Percentiles rank a stretch among this genome's conserved stretches.
Conservation (phyloP, 1,139 yeast genomes). For the Magnusiomyces tetraspermus region DNA sequence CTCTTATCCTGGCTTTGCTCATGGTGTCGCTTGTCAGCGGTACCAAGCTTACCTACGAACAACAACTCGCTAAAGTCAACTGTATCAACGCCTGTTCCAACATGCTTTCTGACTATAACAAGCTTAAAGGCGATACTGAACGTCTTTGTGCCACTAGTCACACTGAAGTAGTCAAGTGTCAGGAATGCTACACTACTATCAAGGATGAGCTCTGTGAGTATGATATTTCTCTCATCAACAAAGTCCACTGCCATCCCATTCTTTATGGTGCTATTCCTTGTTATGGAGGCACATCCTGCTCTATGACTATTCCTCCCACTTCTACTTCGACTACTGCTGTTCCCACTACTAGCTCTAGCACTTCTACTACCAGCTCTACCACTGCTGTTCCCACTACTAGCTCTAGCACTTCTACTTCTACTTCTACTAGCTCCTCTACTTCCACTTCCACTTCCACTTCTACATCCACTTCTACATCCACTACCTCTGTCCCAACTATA, state of each 20-base stretch:
- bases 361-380: not conserved
- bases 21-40: not conserved
- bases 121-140: not conserved
- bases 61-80: not conserved
- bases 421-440: not conserved
- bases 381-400: not conserved
- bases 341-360: slow-evolving; percentile 6
- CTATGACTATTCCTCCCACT: not conserved
- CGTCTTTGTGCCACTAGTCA: not conserved
- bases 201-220: not conserved
- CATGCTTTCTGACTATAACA: not conserved
- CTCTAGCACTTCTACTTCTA: not conserved
- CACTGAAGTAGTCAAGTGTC: not conserved
- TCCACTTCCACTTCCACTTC: not conserved
- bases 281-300: not conserved
- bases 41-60: not conserved
- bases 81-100: not conserved
- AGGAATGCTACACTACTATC: not conserved
- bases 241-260: not conserved
- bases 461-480: not conserved
- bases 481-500: not conserved
- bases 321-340: slow-evolving; percentile 7
- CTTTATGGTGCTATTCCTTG: not conserved
- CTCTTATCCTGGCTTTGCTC: not conserved
- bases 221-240: not conserved